Percentiles rank a stretch among this genome's conserved stretches.
Evolutionary conservation across 306 rosid genomes (phyloP).

Genomic region (Myrica gale): DNA sequence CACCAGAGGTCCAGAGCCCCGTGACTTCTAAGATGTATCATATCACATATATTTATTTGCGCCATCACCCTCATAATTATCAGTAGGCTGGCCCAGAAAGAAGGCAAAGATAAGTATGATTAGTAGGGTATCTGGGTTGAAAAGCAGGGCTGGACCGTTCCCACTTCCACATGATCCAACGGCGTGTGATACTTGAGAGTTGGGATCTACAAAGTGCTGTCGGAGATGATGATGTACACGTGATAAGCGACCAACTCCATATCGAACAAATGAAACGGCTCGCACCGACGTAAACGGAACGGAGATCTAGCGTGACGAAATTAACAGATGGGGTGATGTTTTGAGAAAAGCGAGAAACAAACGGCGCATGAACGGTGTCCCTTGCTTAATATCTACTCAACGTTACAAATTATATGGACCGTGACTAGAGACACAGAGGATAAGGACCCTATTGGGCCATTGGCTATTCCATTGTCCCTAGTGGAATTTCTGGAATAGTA

Average conservation of each 20-base stretch:
- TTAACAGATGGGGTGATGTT: no score
- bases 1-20: no score
- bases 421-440: no score
- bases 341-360: constrained; percentile 26
- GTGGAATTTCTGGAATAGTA: no score
- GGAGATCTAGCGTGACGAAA: constrained; percentile 29
- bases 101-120: no score
- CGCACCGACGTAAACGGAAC: constrained; percentile 61
- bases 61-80: no score
- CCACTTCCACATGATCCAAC: background rate
- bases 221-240: background rate
- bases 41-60: no score
- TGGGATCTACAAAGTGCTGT: background rate
- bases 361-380: constrained; percentile 38
- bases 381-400: background rate
- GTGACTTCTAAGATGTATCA: no score
- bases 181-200: background rate
- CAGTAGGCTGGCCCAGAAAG: background rate
- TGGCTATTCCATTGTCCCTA: background rate
- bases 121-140: background rate
- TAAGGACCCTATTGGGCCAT: no score
- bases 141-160: background rate
- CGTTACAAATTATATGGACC: background rate
- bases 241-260: background rate
- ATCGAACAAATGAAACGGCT: background rate